Evolutionary conservation across 345 rosid genomes (phyloP).

Genomic region (Eutrema heterophyllum): DNA sequence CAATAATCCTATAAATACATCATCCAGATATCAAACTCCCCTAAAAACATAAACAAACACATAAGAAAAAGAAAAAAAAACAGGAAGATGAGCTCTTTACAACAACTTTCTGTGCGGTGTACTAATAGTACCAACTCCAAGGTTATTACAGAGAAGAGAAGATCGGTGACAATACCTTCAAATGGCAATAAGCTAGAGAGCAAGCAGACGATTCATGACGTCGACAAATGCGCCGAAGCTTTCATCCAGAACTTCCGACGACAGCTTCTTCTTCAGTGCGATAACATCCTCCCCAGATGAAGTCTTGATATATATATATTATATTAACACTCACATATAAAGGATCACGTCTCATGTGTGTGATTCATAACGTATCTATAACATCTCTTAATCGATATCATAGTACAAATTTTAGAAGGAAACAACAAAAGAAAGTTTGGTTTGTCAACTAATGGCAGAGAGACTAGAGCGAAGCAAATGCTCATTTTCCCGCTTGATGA

Average conservation of each 20-base stretch:
- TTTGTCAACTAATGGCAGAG: background rate
- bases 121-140: constrained; percentile 13
- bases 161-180: background rate
- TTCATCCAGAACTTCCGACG: constrained; percentile 31
- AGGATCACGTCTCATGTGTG: background rate
- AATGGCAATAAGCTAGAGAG: background rate
- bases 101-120: constrained; percentile 1
- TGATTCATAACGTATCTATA: background rate
- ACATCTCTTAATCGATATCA: background rate
- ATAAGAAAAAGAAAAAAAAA: background rate
- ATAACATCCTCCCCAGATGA: constrained; percentile 14
- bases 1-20: constrained; percentile 19
- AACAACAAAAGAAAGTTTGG: background rate
- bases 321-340: background rate
- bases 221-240: constrained; percentile 28
- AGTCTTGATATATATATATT: background rate
- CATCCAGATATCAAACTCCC: background rate
- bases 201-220: constrained; percentile 10
- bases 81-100: constrained; percentile 16
- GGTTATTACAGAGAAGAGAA: constrained; percentile 19
- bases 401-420: constrained; percentile 1
- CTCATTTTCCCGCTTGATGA: background rate
- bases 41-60: background rate
- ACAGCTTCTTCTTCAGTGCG: constrained; percentile 26
- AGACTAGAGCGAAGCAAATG: constrained; percentile 10